Base-by-base conservation (phyloP, 352 stramenopile genomes). In the Phytophthora nicotianae region DNA sequence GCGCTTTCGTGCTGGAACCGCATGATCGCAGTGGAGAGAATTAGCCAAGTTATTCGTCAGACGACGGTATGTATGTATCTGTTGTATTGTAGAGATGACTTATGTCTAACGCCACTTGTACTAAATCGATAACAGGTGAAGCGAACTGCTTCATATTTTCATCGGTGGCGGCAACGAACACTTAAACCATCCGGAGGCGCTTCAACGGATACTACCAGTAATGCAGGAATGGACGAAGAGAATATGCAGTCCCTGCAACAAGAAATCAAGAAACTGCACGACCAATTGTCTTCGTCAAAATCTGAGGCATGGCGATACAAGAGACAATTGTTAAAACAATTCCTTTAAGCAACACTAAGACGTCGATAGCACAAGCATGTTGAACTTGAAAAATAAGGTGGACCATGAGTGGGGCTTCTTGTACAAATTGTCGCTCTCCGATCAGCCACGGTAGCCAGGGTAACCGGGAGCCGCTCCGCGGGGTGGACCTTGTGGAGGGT, bases 231-330 rank as follows among this genome's bases (percentile, higher is more conserved):
- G 11, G 50, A 70, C 20, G 75, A 75, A 53, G 65, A 79, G 48
- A 55, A 50, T 26, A 62, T 53, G 51, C 56, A 65, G 16, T 64
- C 69, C 11, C 67, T 93, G 8, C 78, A 89, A 40, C 50, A 81
- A 13, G 81, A 91, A 71, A 87, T 90, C 59, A 79, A 76, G 14
- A 88, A 86, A 59, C 68, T 91, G 5, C 79, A 90, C 35, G 72
- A 89, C 13, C 80, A 91, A 49, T 55, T 91, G 9, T 75, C 76
- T 4, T 81, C 76, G 40, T 86, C 79, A 45, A 90, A 90, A 61
- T 86, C 79, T 5, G 80, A 90, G 57, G 81, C 78, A 5, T 91
- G 78, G 78, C 61, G 74, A 43, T 90, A 90, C 79, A 93, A 91
- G 62, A 77, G 80, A 13, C 84, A 93, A 72, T 58, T 91, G 41